Evolutionary conservation across 1,139 yeast genomes (phyloP).

Genomic region (Debaryomycetaceae sp.): DNA sequence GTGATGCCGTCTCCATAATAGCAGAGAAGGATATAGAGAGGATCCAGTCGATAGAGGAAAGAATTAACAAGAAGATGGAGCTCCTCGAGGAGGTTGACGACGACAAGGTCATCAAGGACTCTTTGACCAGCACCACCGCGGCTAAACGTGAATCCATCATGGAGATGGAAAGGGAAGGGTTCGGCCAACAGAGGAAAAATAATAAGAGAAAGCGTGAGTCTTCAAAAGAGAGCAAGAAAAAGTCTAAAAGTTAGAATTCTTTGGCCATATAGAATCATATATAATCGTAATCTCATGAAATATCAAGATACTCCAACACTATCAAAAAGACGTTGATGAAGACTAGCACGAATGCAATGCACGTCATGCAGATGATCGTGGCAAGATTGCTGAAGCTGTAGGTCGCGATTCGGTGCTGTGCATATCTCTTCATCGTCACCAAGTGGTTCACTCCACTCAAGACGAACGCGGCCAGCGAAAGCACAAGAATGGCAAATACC

Average conservation of each 20-base stretch:
- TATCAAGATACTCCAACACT: conserved; percentile 33
- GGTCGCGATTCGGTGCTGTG: conserved; percentile 39
- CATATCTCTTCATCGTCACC: conserved; percentile 44
- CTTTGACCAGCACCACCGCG: conserved; percentile 64
- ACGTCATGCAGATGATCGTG: conserved; percentile 36
- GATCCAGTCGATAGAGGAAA: conserved; percentile 79
- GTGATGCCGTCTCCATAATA: conserved; percentile 58
- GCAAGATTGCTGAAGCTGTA: conserved; percentile 34
- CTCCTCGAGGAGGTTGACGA: conserved; percentile 70
- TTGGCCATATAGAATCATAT: too few relatives aligned
- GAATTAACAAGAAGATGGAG: conserved; percentile 76
- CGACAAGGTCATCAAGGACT: conserved; percentile 67
- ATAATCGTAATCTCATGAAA: background rate
- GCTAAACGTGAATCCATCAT: conserved; percentile 88
- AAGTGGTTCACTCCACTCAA: conserved; percentile 45
- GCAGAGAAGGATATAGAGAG: conserved; percentile 83
- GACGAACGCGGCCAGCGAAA: conserved; percentile 39
- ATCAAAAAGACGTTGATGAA: conserved; percentile 43
- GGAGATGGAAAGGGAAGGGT: conserved; percentile 90
- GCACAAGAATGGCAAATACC: conserved; percentile 35
- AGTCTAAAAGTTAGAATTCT: background rate
- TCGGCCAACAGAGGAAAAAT: conserved; percentile 68
- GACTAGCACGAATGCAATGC: conserved; percentile 39
- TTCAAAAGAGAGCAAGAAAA: conserved; percentile 2
- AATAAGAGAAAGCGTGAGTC: conserved; percentile 47